Evolutionary conservation across 345 rosid species (phyloP).

Genomic region (Brassica rapa): DNA sequence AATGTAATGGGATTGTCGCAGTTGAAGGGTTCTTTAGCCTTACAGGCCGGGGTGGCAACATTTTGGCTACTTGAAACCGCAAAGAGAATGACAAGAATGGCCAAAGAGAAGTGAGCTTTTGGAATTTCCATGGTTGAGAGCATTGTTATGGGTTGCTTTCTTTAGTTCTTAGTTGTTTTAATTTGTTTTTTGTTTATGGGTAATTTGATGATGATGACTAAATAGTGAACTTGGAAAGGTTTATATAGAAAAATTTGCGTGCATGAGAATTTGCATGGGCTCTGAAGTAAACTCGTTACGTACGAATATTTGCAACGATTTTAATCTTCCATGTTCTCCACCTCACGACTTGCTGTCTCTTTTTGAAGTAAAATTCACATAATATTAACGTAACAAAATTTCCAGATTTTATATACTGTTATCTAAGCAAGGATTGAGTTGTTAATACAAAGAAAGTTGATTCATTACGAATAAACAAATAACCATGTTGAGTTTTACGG

Average conservation of each 20-base stretch:
- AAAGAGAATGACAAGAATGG: background rate
- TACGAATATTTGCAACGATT: background rate
- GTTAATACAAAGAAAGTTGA: background rate
- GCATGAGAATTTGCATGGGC: conserved; percentile 6
- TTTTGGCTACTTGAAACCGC: background rate
- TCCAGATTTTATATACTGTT: background rate
- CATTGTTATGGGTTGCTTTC: background rate
- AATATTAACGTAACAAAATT: background rate
- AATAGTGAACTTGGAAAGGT: background rate
- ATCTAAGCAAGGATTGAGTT: background rate
- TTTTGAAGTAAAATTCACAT: background rate
- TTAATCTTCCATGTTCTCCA: background rate
- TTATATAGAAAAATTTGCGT: background rate
- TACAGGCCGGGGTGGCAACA: background rate
- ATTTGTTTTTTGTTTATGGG: background rate
- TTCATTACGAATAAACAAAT: background rate
- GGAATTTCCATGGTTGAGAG: background rate
- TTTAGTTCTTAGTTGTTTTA: background rate
- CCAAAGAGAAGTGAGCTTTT: background rate
- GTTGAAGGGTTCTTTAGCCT: conserved; percentile 4
- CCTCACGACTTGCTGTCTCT: background rate
- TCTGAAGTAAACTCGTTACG: conserved; percentile 2
- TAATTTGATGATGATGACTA: background rate
- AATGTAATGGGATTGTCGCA: background rate
- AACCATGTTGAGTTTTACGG: background rate